Evolutionary conservation across 208 protist genomes (phyloP).

Genomic region (Leishmania lainsoni): DNA sequence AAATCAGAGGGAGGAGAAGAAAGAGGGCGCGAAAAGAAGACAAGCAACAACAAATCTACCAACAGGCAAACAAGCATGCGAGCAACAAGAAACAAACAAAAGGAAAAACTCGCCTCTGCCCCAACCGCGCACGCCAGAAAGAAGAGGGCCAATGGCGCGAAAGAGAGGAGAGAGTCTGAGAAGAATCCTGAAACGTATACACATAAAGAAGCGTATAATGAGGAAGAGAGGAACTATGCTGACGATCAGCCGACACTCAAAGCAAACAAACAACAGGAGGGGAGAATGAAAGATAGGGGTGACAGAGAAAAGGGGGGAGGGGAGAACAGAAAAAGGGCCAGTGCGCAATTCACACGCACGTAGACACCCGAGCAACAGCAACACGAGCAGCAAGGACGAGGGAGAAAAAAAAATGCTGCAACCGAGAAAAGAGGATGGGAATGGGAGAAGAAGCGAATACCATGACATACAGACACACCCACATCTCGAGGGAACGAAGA

Average conservation of each 20-base stretch:
- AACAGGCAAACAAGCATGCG: not conserved
- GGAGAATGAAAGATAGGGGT: not conserved
- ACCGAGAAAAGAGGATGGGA: not conserved
- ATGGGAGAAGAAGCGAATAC: not conserved
- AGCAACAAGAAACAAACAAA: not conserved
- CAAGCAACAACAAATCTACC: not conserved
- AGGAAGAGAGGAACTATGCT: no score
- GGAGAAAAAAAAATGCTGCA: not conserved
- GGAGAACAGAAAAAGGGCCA: no score
- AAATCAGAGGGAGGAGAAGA: not conserved
- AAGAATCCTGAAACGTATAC: not conserved
- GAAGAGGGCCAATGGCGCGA: not conserved
- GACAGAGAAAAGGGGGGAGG: not conserved
- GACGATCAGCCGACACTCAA: no score
- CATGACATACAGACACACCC: not conserved
- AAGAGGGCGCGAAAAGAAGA: not conserved
- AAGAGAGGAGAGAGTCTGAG: not conserved
- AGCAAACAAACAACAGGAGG: not conserved
- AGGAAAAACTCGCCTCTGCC: not conserved
- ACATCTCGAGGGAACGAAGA: not conserved
- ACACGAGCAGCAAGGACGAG: no score
- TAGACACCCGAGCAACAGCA: not conserved
- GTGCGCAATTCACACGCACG: not conserved
- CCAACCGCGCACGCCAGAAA: not conserved
- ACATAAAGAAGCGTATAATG: not conserved